phyloP scores from a whole-genome alignment of 768 basidiomycete genomes.

The Suillus decipiens region DNA sequence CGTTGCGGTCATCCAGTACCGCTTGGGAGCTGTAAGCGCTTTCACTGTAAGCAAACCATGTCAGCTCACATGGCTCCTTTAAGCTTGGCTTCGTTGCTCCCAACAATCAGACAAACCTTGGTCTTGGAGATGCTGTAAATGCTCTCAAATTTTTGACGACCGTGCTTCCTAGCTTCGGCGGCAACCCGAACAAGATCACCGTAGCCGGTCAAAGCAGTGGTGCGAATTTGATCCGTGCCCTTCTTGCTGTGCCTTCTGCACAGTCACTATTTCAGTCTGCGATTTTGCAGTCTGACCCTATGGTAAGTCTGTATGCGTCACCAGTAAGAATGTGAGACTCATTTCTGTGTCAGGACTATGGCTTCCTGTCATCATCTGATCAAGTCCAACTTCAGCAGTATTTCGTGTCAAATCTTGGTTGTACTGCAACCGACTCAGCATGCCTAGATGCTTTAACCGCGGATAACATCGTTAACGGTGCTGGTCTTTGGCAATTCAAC shows the following conservation, averaged over 20 bases:
- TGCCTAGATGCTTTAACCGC: slow-evolving; percentile 57
- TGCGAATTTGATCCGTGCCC: slow-evolving; percentile 72
- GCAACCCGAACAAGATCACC: slow-evolving; percentile 63
- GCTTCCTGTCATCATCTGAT: slow-evolving; percentile 57
- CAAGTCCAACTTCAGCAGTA: slow-evolving; percentile 54
- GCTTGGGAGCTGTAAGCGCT: slow-evolving; percentile 68
- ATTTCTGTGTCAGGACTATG: slow-evolving; percentile 56
- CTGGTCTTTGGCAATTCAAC: slow-evolving; percentile 48
- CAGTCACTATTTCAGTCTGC: slow-evolving; percentile 72
- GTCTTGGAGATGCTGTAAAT: slow-evolving; percentile 65
- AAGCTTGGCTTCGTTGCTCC: slow-evolving; percentile 80
- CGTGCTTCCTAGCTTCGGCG: slow-evolving; percentile 65
- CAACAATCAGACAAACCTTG: slow-evolving; percentile 69
- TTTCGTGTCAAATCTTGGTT: slow-evolving; percentile 51
- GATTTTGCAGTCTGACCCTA: slow-evolving; percentile 86
- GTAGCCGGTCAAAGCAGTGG: slow-evolving; percentile 85
- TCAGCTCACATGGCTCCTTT: not conserved
- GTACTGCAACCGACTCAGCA: slow-evolving; percentile 43
- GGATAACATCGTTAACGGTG: slow-evolving; percentile 48
- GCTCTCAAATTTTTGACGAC: slow-evolving; percentile 63
- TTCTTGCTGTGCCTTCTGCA: slow-evolving; percentile 74
- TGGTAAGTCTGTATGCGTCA: slow-evolving; percentile 47
- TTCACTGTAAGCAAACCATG: not conserved
- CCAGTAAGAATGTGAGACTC: not conserved
- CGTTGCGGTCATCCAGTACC: slow-evolving; percentile 82